phyloP scores from a whole-genome alignment of 208 protist species.

The Acanthamoeba sp. region DNA sequence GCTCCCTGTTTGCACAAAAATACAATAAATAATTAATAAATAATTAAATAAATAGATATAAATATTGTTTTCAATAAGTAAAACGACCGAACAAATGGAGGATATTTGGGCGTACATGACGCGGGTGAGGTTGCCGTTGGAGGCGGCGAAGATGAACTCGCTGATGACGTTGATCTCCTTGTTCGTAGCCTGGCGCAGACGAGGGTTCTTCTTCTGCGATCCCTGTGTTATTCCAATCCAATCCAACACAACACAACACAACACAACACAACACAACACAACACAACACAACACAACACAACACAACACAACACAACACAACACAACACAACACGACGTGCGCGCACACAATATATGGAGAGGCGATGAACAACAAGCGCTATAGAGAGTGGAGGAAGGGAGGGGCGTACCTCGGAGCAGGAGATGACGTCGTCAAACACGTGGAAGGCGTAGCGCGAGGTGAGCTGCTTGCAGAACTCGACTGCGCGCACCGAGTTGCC shows the following conservation, averaged over 20 bases:
- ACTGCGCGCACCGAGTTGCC: conserved; percentile 81
- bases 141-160: conserved; percentile 59
- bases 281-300: too few relatives aligned
- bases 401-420: conserved; percentile 40
- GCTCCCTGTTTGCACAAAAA: conserved; percentile 26
- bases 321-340: too few relatives aligned
- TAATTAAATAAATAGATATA: background rate
- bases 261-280: background rate
- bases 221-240: background rate
- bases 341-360: background rate
- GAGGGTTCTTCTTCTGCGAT: conserved; percentile 65
- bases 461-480: conserved; percentile 79
- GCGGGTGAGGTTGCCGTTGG: conserved; percentile 68
- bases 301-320: too few relatives aligned
- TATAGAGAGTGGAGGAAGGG: background rate
- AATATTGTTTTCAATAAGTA: background rate
- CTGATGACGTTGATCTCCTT: conserved; percentile 60
- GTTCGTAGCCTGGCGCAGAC: conserved; percentile 63
- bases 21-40: background rate
- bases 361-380: too few relatives aligned
- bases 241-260: too few relatives aligned
- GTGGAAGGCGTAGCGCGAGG: conserved; percentile 43
- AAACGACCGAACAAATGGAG: background rate
- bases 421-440: conserved; percentile 75
- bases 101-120: background rate